Evolutionary conservation across 176 grass and related monocot genomes (phyloP), one percentile per base, ranked within the genome.

Genomic region (Areca catechu): DNA sequence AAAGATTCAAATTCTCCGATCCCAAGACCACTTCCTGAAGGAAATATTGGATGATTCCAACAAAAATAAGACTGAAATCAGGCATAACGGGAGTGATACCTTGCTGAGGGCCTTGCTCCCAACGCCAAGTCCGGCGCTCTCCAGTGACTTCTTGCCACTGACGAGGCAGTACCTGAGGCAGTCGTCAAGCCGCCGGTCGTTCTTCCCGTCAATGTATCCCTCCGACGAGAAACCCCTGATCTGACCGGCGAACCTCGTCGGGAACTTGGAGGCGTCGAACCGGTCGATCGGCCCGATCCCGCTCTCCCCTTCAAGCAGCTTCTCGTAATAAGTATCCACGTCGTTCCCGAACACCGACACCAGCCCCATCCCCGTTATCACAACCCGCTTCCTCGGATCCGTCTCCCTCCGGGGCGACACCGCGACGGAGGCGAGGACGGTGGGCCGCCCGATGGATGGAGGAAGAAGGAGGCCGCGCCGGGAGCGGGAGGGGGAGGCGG

Each of bases 101-200:
- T 86, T 81, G 5, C 61, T 81, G 66, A 78, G 79, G 22, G 60
- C 37, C 15, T 76, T 66, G 29, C 85, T 86, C 59, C 68, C 86
- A 58, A 20, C 57, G 16, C 51, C 67, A 60, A 95, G 70, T 2
- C 56, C 77, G 1, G 83, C 77, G 22, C 63, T 53, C 70, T 90
- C 86, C 58, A 95, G 76, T 24, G 80, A 79, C 79, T 95, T 95
- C 82, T 95, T 95, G 47, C 90, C 90, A 59, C 82, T 85, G 60
- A 95, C 90, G 62, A 95, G 65, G 80, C 90, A 90, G 74, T 90
- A 95, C 4, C 79, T 88, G 63, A 89, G 73, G 82, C 80, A 95
- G 75, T 86, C 82, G 56, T 95, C 90, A 16, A 90, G 77, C 7
- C 82, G 25, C 9, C 80, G 80, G 62, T 95, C 86, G 58, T 86